Evolutionary conservation across 2,329 filamentous ascomycete species (phyloP).

Genomic region (Curvularia verruculosa): DNA sequence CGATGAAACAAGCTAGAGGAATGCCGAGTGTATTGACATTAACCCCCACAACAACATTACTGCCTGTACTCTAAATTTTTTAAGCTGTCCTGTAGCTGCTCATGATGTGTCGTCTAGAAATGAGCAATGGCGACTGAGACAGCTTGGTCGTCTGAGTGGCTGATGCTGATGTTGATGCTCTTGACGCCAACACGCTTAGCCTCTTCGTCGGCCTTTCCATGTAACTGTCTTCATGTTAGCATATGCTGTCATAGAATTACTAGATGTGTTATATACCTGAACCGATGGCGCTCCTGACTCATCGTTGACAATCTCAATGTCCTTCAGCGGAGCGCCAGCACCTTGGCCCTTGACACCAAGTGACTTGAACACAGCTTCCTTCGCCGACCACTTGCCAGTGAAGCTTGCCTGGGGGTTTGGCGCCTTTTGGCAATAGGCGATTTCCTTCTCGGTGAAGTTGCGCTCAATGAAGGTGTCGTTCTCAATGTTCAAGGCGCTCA

Average conservation of each 20-base stretch:
- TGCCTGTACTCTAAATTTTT: neutral
- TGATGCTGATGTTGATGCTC: conserved; percentile 90
- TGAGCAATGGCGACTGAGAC: conserved; percentile 90
- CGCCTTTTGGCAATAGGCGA: conserved; percentile 82
- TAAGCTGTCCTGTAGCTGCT: neutral
- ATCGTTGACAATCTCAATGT: conserved; percentile 89
- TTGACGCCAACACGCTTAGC: conserved; percentile 89
- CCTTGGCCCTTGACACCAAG: conserved; percentile 86
- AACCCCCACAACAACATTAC: conserved; percentile 4
- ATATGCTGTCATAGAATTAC: neutral
- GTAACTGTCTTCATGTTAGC: conserved; percentile 64
- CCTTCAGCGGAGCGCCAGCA: conserved; percentile 85
- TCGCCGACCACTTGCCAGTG: conserved; percentile 93
- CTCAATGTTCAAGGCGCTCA: conserved; percentile 84
- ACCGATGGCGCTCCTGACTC: conserved; percentile 84
- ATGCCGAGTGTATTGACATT: conserved; percentile 3
- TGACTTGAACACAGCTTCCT: conserved; percentile 98
- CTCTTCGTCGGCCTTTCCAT: conserved; percentile 80
- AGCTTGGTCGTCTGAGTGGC: conserved; percentile 91
- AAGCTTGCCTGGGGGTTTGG: conserved; percentile 86
- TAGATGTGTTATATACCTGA: conserved; percentile 65
- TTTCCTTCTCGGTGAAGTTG: conserved; percentile 88
- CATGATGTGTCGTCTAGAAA: conserved; percentile 58
- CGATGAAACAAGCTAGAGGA: conserved; percentile 2
- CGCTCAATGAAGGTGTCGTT: conserved; percentile 94